phyloP scores from a whole-genome alignment of 495 filamentous ascomycete species.

The Podospora fimiseda region DNA sequence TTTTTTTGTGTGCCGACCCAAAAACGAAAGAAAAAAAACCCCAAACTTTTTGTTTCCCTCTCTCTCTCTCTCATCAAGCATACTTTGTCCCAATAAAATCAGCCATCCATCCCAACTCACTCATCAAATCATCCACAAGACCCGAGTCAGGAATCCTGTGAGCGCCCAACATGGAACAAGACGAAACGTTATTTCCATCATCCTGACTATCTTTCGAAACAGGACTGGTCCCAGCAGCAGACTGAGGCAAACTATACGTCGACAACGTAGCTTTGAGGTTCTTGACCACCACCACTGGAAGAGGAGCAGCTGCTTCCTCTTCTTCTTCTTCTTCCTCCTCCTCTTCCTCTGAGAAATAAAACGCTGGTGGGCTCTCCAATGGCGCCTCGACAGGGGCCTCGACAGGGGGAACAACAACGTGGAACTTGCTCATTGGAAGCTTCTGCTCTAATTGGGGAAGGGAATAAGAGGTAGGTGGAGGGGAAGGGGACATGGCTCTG shows the following conservation, averaged over 20 bases:
- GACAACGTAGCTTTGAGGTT: too few species aligned
- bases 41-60: too few species aligned
- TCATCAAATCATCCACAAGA: slow-evolving; percentile 38
- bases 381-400: too few species aligned
- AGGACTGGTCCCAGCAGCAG: too few species aligned
- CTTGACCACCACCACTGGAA: not conserved
- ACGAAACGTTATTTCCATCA: slow-evolving; percentile 11
- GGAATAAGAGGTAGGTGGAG: slow-evolving; percentile 4
- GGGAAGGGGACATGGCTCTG: slow-evolving; percentile 28
- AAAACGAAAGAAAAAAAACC: not conserved
- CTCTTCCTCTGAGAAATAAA: slow-evolving; percentile 40
- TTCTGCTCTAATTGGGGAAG: not conserved
- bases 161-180: slow-evolving; percentile 15
- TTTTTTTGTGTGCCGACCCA: too few species aligned
- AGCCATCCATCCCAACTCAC: slow-evolving; percentile 43
- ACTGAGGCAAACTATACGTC: slow-evolving; percentile 35
- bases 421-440: not conserved
- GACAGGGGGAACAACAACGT: slow-evolving; percentile 18
- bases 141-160: slow-evolving; percentile 33
- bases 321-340: slow-evolving; percentile 25
- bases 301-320: slow-evolving; percentile 9
- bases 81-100: slow-evolving; percentile 28
- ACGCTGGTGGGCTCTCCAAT: too few species aligned
- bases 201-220: too few species aligned
- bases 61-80: too few species aligned